Conservation (phyloP, 2,329 filamentous ascomycete genomes). For the Daldinia sp. region DNA sequence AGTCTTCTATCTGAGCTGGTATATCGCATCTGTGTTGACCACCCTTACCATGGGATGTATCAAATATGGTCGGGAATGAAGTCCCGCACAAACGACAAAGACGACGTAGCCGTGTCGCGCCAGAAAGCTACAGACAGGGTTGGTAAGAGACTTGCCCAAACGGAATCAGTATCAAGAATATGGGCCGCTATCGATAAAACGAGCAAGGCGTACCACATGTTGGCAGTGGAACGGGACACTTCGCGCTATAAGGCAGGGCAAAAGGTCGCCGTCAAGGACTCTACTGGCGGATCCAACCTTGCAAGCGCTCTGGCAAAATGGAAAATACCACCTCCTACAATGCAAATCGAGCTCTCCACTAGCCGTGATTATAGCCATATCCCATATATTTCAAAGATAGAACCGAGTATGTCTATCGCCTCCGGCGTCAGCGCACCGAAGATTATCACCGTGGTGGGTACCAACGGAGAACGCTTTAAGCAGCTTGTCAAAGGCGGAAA, state of each 20-base stretch:
- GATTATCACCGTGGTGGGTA: conserved; percentile 82
- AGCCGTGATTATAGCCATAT: conserved; percentile 79
- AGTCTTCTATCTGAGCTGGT: conserved; percentile 76
- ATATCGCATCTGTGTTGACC: conserved; percentile 84
- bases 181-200: conserved; percentile 79
- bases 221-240: conserved; percentile 72
- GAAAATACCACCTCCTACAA: conserved; percentile 85
- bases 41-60: conserved; percentile 97
- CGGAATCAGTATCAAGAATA: conserved; percentile 58
- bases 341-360: conserved; percentile 79
- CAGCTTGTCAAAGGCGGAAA: conserved; percentile 95
- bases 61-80: conserved; percentile 88
- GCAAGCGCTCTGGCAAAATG: conserved; percentile 69
- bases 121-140: conserved; percentile 76
- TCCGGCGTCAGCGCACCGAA: conserved; percentile 93
- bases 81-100: conserved; percentile 72
- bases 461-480: conserved; percentile 81
- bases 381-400: conserved; percentile 77
- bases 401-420: conserved; percentile 82
- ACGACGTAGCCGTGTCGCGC: conserved; percentile 77
- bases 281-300: conserved; percentile 68
- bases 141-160: conserved; percentile 66
- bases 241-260: conserved; percentile 72
- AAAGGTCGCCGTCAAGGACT: conserved; percentile 68
- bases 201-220: conserved; percentile 69